phyloP scores from a whole-genome alignment of 116 monocot species.

The Phalaenopsis hybrid region DNA sequence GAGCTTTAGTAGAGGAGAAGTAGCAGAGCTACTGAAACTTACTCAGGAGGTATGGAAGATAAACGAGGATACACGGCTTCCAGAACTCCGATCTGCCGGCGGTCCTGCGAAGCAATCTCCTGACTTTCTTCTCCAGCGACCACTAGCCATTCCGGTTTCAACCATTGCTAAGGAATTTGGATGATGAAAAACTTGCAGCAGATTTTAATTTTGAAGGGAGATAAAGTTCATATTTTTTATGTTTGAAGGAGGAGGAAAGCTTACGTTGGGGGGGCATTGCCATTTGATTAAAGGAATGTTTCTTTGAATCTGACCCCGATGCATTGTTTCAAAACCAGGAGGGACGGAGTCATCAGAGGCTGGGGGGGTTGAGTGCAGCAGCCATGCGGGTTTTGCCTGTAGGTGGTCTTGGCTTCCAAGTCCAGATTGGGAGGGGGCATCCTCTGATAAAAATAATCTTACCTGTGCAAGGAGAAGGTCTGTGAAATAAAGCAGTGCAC shows the following conservation, averaged over 20 bases:
- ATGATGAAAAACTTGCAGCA: not conserved
- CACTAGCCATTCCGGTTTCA: conserved; percentile 69
- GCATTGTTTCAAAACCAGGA: conserved; percentile 61
- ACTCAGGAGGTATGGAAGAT: conserved; percentile 79
- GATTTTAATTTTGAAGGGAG: not conserved
- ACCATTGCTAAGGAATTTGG: conserved; percentile 18
- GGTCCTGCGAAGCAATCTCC: conserved; percentile 45
- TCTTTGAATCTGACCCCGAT: conserved; percentile 17
- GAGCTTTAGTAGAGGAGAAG: not conserved
- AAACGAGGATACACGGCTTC: conserved; percentile 88
- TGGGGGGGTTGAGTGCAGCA: conserved; percentile 34
- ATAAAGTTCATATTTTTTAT: not conserved
- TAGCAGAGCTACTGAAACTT: conserved; percentile 7
- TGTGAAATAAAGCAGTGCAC: not conserved
- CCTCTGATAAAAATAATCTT: conserved; percentile 77
- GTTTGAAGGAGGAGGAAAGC: not conserved
- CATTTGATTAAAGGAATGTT: conserved; percentile 67
- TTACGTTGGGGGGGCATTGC: conserved; percentile 58
- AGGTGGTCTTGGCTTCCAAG: conserved; percentile 62
- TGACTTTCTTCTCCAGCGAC: conserved; percentile 87
- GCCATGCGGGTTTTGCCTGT: conserved; percentile 75
- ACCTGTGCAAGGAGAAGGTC: conserved; percentile 45
- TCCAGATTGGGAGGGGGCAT: conserved; percentile 69
- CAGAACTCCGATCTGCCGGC: conserved; percentile 48
- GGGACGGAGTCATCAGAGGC: conserved; percentile 59